These are phyloP conservation scores for Clarkia xantiana DNA, from an alignment of 345 rosid species.

Conservation along the genomic window DNA sequence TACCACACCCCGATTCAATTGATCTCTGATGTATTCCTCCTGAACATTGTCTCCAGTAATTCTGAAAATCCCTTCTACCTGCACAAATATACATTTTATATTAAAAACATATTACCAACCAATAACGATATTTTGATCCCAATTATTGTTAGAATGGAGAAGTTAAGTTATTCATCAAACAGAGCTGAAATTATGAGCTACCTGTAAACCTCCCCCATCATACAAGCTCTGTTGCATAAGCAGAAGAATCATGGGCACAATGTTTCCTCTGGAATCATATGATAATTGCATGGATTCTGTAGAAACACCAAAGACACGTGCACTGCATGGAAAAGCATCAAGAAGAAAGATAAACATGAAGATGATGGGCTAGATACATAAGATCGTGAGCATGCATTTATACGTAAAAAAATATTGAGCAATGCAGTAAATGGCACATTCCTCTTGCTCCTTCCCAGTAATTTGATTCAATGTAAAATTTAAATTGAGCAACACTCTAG, in stretches of 20 bases:
- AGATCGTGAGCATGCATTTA: no score
- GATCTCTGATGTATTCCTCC: slow-evolving; percentile 36
- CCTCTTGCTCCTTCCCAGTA: no score
- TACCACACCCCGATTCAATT: slow-evolving; percentile 27
- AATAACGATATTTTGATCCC: no score
- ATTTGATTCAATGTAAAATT: no score
- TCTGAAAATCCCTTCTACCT: slow-evolving; percentile 45
- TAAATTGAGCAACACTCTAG: no score
- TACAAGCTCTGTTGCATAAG: slow-evolving; percentile 33
- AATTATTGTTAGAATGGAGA: no score
- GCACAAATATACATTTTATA: slow-evolving; percentile 2
- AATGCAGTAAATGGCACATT: no score
- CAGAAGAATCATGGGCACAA: slow-evolving; percentile 36
- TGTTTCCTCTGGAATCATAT: slow-evolving; percentile 33
- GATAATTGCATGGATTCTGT: slow-evolving; percentile 43
- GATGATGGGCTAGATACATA: no score
- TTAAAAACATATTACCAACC: no score
- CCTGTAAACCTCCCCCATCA: slow-evolving; percentile 38
- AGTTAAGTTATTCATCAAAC: no score
- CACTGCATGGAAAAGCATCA: slow-evolving; percentile 11
- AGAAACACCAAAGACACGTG: slow-evolving; percentile 41
- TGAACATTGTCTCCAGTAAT: slow-evolving; percentile 33
- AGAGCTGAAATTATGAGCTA: background rate
- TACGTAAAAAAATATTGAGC: no score
- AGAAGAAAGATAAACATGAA: no score